Evolutionary conservation across 2,329 filamentous ascomycete species (phyloP), one percentile per base, ranked within the genome.

Genomic region (Penicillium expansum): DNA sequence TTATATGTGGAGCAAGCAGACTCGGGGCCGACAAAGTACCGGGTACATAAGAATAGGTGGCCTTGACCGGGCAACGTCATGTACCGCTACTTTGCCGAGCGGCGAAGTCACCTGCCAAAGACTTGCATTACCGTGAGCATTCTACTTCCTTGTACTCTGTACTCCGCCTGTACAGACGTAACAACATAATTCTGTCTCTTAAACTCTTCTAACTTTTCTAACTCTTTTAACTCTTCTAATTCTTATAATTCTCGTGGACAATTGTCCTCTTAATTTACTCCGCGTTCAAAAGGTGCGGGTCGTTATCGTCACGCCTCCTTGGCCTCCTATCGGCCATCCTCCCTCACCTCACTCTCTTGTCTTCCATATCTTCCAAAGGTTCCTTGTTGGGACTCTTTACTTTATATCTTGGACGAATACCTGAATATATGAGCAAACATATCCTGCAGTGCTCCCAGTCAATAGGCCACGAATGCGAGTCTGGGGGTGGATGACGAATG

Each of bases 401-500:
- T 11, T 35, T 38, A 52, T 45, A 52, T 47, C 44, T 53, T 56
- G 41, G 48, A 57, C 43, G 42, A 41, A 52, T 52, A 45, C 39
- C 58, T 43, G 16, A 24, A 48, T 54, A 39, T 44, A 59, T 61
- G 50, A 37, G 39, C 48, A 29, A 44, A 38, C 44, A 6, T 52
- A 24, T 30, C 29, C 39, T 27, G 29, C 38, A 24, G 38, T 27
- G 24, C 33, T 55, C 22, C 54, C 54, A 48, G 41, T 43, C 52
- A 50, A 61, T 43, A 50, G 57, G 55, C 60, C 59, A 62, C 61
- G 66, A 61, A 63, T 67, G 67, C 66, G 61, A 68, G 60, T 61
- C 55, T 51, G 58, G 64, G 70, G 65, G 39, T 45, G 20, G 59
- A 73, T 73, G 67, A 70, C 71, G 72, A 69, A 72, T 74, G 73